Percentiles rank a stretch among this genome's conserved stretches.
Conservation (phyloP, 352 stramenopile species). For the Phytophthora fragariae region DNA sequence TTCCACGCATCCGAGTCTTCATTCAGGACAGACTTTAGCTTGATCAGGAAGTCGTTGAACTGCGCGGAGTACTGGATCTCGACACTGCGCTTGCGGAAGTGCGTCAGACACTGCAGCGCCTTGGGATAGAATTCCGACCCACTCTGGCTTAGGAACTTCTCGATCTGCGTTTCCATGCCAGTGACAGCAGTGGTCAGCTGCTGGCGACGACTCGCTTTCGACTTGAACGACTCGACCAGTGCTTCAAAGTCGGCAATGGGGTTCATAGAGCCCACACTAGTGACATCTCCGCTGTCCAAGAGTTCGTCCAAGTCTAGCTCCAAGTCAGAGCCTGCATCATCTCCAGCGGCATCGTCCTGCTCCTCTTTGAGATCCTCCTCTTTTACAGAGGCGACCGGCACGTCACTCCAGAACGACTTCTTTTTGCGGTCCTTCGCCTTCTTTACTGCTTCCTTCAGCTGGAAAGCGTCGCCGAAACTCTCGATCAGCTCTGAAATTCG, state of each 20-base stretch:
- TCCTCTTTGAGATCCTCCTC: constrained; percentile 59
- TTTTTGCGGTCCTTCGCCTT: constrained; percentile 73
- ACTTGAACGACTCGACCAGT: constrained; percentile 57
- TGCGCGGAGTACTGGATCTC: constrained; percentile 78
- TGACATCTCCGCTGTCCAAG: constrained; percentile 69
- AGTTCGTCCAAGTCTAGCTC: constrained; percentile 81
- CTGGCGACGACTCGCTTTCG: constrained; percentile 51
- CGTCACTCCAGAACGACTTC: constrained; percentile 84
- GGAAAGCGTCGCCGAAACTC: constrained; percentile 75
- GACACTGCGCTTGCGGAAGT: constrained; percentile 75
- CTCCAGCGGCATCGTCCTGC: constrained; percentile 24
- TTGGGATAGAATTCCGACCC: constrained; percentile 68
- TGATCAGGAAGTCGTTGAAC: constrained; percentile 78
- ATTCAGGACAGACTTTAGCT: constrained; percentile 56
- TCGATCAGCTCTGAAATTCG: constrained; percentile 70
- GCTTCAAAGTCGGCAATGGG: constrained; percentile 85
- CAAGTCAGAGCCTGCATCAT: constrained; percentile 55
- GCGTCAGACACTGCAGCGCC: constrained; percentile 68
- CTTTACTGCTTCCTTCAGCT: constrained; percentile 80
- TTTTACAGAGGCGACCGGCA: constrained; percentile 41
- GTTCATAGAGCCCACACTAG: constrained; percentile 84
- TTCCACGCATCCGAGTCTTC: constrained; percentile 65
- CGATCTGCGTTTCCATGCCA: constrained; percentile 77
- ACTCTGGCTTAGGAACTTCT: constrained; percentile 63
- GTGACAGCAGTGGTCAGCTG: constrained; percentile 58